Conservation (phyloP, 768 basidiomycete genomes). For the Amanita rimosa region DNA sequence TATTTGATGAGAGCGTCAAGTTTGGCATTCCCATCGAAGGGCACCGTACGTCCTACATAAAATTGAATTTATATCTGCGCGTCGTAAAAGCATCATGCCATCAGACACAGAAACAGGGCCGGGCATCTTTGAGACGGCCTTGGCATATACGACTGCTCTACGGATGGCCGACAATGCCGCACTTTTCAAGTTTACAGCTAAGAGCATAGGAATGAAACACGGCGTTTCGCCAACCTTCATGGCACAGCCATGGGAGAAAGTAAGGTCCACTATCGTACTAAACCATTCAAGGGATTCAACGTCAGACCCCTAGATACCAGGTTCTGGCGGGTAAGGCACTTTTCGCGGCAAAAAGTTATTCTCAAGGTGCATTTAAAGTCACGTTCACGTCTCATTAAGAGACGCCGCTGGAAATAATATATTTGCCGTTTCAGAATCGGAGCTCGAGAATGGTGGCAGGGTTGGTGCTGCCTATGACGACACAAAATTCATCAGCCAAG, state of each 20-base stretch:
- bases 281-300: not conserved
- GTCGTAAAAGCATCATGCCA: not conserved
- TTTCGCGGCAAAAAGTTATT: not conserved
- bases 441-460: conserved; percentile 50
- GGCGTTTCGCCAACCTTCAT: conserved; percentile 93
- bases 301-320: conserved; percentile 56
- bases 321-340: conserved; percentile 77
- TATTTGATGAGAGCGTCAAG: conserved; percentile 63
- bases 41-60: conserved; percentile 46
- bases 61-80: not conserved
- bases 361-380: conserved; percentile 29
- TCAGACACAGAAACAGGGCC: conserved; percentile 89
- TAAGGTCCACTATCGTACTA: conserved; percentile 24
- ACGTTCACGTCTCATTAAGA: conserved; percentile 85
- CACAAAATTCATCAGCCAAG: conserved; percentile 72
- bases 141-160: conserved; percentile 69
- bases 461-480: conserved; percentile 66
- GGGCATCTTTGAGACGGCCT: conserved; percentile 78
- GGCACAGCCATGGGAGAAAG: conserved; percentile 95
- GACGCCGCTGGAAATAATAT: conserved; percentile 59
- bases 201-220: conserved; percentile 83
- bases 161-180: conserved; percentile 88
- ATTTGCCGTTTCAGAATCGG: conserved; percentile 61
- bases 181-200: conserved; percentile 87
- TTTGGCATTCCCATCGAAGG: conserved; percentile 82